These are phyloP conservation scores for Cercospora zeae-maydis DNA, from an alignment of 2,329 filamentous ascomycete genomes.

Conservation along the genomic window DNA sequence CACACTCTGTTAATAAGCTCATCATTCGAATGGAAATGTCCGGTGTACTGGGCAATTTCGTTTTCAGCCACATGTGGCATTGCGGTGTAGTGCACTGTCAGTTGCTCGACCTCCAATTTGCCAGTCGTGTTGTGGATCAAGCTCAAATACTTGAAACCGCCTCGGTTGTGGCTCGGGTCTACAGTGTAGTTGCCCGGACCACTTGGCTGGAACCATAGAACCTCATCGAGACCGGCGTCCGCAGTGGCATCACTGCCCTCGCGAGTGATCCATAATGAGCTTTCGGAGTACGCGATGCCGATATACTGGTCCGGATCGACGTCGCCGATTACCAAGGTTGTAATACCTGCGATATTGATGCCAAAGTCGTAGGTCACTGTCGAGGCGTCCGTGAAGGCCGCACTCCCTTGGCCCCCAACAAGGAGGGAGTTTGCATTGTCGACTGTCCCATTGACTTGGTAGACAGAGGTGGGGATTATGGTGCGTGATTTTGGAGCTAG, in stretches of 20 bases:
- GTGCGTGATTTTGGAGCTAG: conserved; percentile 41
- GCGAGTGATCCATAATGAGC: conserved; percentile 50
- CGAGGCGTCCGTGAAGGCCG: conserved; percentile 37
- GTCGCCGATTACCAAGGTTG: conserved; percentile 37
- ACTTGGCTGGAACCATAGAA: conserved; percentile 47
- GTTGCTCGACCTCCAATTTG: conserved; percentile 39
- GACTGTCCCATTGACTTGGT: conserved; percentile 42
- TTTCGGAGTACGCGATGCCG: conserved; percentile 44
- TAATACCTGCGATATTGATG: conserved; percentile 43
- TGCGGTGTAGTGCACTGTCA: conserved; percentile 46
- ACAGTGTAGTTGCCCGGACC: conserved; percentile 43
- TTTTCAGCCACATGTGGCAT: conserved; percentile 43
- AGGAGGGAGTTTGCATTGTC: conserved; percentile 36
- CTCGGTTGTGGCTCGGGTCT: conserved; percentile 46
- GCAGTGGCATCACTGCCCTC: conserved; percentile 46
- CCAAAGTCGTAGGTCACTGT: conserved; percentile 43
- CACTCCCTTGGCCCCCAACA: conserved; percentile 30
- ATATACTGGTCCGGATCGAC: conserved; percentile 40
- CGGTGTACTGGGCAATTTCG: conserved; percentile 39
- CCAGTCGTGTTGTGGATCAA: conserved; percentile 39
- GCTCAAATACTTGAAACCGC: conserved; percentile 54
- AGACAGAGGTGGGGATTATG: conserved; percentile 37
- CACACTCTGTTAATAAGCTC: conserved; percentile 45
- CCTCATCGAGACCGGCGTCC: conserved; percentile 43
- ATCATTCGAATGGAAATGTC: conserved; percentile 45